phyloP scores from a whole-genome alignment of 306 rosid species.

The Psophocarpus tetragonolobus region DNA sequence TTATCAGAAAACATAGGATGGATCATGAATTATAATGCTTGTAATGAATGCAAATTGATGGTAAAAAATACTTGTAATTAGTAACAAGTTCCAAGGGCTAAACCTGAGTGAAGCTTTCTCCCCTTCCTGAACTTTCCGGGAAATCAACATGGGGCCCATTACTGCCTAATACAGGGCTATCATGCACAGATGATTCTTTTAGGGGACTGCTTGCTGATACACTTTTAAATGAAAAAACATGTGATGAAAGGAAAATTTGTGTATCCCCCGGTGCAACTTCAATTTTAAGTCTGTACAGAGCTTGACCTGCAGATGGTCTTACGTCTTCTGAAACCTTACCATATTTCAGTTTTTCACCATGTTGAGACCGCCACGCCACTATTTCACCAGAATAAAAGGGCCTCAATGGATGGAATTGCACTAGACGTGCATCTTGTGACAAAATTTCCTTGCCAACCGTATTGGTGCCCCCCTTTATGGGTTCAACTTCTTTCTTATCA shows the following conservation, averaged over 20 bases:
- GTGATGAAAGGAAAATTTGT: slow-evolving; percentile 77
- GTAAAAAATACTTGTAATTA: not conserved
- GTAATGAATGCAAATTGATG: not conserved
- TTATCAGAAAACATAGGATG: not conserved
- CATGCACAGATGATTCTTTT: slow-evolving; percentile 45
- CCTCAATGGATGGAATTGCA: slow-evolving; percentile 92
- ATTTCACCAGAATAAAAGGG: slow-evolving; percentile 95
- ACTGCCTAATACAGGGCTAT: slow-evolving; percentile 35
- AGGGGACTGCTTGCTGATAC: slow-evolving; percentile 56
- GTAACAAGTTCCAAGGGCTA: slow-evolving; percentile 25
- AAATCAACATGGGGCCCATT: slow-evolving; percentile 32
- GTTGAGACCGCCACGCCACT: slow-evolving; percentile 96
- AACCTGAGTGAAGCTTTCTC: slow-evolving; percentile 70
- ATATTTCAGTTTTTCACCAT: slow-evolving; percentile 88
- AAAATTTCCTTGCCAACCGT: slow-evolving; percentile 77
- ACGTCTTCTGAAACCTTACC: slow-evolving; percentile 87
- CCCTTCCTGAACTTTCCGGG: slow-evolving; percentile 61
- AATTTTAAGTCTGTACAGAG: slow-evolving; percentile 81
- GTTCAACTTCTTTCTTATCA: slow-evolving; percentile 76
- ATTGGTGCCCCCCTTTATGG: slow-evolving; percentile 55
- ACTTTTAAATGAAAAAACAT: slow-evolving; percentile 84
- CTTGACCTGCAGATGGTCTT: slow-evolving; percentile 91
- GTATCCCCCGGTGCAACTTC: slow-evolving; percentile 65
- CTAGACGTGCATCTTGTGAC: slow-evolving; percentile 89
- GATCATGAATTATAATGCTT: slow-evolving; percentile 18